A percentile compares a stretch with the other conserved stretches of the same genome.
Evolutionary conservation across 2,329 filamentous ascomycete genomes (phyloP).

Genomic region (Talaromyces amestolkiae): DNA sequence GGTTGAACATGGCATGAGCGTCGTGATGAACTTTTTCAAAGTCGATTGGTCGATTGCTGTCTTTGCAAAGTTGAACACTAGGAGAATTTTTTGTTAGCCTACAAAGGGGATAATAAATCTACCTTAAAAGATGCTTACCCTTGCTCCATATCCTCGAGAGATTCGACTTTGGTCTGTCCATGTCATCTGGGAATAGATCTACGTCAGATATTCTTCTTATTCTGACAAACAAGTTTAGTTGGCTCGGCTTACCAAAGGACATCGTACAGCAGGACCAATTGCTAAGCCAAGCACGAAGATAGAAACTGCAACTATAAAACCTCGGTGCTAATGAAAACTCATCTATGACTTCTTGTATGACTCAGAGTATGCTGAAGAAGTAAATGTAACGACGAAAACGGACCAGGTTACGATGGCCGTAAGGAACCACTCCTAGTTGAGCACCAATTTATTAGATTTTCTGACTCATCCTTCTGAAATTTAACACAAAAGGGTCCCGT

Average conservation of each 20-base stretch:
- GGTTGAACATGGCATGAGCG: not conserved
- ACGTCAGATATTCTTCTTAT: too few species aligned
- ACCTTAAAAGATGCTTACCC: not conserved
- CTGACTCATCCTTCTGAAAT: conserved; percentile 42
- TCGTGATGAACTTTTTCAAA: not conserved
- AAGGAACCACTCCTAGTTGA: conserved; percentile 37
- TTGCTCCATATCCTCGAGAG: conserved; percentile 10
- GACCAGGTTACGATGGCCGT: conserved; percentile 40
- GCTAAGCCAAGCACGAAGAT: conserved; percentile 36
- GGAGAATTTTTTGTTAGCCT: not conserved
- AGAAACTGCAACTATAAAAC: conserved; percentile 34
- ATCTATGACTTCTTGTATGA: conserved; percentile 25
- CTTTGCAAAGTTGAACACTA: not conserved
- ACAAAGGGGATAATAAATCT: not conserved
- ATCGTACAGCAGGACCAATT: conserved; percentile 36
- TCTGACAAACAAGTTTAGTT: too few species aligned
- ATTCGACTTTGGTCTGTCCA: conserved; percentile 1
- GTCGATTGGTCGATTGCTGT: not conserved
- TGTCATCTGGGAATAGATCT: too few species aligned
- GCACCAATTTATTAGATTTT: conserved; percentile 40
- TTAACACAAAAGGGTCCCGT: conserved; percentile 45
- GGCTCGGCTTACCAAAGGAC: conserved; percentile 16
- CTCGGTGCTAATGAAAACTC: conserved; percentile 30
- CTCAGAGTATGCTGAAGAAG: conserved; percentile 33
- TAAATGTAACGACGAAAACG: conserved; percentile 43